These are phyloP conservation scores for Beauveria varroae DNA, from an alignment of 2,329 filamentous ascomycete genomes.

Conservation along the genomic window DNA sequence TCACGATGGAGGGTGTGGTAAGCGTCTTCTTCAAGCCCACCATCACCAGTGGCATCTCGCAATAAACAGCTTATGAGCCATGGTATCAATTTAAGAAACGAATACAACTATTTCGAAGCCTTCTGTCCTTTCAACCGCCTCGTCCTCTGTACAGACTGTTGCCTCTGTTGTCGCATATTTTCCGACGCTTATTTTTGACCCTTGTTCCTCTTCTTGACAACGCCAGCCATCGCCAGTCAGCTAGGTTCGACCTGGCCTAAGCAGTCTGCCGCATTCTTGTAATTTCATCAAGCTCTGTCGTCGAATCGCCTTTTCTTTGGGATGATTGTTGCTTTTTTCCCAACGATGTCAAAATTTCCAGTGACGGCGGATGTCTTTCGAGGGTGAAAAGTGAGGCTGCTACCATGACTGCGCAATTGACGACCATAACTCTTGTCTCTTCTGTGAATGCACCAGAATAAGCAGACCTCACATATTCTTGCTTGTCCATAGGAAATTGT, in stretches of 20 bases:
- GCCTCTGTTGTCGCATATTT: background rate
- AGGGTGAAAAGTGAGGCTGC: constrained; percentile 36
- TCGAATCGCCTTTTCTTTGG: constrained; percentile 29
- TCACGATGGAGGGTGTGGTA: constrained; percentile 29
- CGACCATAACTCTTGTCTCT: constrained; percentile 39
- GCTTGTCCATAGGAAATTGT: constrained; percentile 25
- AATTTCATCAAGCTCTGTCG: constrained; percentile 28
- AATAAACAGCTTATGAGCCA: background rate
- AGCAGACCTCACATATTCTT: constrained; percentile 29
- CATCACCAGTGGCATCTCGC: constrained; percentile 17
- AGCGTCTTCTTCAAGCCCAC: constrained; percentile 34
- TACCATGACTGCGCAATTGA: constrained; percentile 35
- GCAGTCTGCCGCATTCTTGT: constrained; percentile 13
- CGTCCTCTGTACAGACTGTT: background rate
- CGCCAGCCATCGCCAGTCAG: background rate
- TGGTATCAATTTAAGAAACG: background rate
- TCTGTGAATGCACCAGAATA: constrained; percentile 40
- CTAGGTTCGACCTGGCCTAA: background rate
- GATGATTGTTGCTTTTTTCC: constrained; percentile 22
- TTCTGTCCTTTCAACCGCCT: background rate
- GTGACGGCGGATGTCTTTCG: constrained; percentile 32
- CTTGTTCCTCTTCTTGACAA: background rate
- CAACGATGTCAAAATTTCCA: constrained; percentile 24
- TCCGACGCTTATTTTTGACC: background rate
- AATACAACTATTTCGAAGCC: background rate